These are phyloP conservation scores for Candida smagusa DNA, from an alignment of 1,139 yeast species.

Conservation along the genomic window DNA sequence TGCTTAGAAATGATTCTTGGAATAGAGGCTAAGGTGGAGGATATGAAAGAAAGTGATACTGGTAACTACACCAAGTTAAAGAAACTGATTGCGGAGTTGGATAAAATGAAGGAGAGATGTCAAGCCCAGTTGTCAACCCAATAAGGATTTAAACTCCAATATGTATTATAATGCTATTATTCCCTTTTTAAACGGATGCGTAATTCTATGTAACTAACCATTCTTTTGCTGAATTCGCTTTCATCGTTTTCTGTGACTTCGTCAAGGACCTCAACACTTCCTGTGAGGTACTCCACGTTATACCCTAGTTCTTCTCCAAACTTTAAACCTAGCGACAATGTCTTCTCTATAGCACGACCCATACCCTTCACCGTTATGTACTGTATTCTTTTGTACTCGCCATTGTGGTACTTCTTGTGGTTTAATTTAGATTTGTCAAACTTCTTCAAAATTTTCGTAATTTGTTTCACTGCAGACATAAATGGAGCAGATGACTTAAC, in stretches of 20 bases:
- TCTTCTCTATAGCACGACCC: constrained; percentile 63
- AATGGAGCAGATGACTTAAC: constrained; percentile 61
- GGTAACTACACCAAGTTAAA: constrained; percentile 36
- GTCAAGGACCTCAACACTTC: constrained; percentile 60
- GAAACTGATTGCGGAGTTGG: constrained; percentile 45
- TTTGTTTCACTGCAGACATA: constrained; percentile 58
- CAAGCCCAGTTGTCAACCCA: constrained; percentile 9
- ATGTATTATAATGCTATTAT: constrained; percentile 1
- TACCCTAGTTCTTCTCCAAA: constrained; percentile 46
- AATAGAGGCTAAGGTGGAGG: constrained; percentile 30
- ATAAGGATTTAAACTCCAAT: neutral
- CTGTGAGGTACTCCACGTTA: constrained; percentile 54
- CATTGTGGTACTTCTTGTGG: constrained; percentile 34
- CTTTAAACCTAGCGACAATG: constrained; percentile 49
- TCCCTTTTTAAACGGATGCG: constrained; percentile 42
- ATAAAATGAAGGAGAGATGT: constrained; percentile 41
- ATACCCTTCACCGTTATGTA: constrained; percentile 59
- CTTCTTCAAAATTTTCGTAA: constrained; percentile 43
- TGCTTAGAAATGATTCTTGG: constrained; percentile 36
- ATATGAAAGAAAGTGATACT: constrained; percentile 25
- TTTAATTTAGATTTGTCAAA: constrained; percentile 28
- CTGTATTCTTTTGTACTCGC: constrained; percentile 35
- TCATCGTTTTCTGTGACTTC: constrained; percentile 38
- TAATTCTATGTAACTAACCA: constrained; percentile 58
- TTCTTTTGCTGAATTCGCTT: constrained; percentile 44